Base-by-base conservation (phyloP, 2,329 filamentous ascomycete species). In the Aspergillus pseudoviridinutans region DNA sequence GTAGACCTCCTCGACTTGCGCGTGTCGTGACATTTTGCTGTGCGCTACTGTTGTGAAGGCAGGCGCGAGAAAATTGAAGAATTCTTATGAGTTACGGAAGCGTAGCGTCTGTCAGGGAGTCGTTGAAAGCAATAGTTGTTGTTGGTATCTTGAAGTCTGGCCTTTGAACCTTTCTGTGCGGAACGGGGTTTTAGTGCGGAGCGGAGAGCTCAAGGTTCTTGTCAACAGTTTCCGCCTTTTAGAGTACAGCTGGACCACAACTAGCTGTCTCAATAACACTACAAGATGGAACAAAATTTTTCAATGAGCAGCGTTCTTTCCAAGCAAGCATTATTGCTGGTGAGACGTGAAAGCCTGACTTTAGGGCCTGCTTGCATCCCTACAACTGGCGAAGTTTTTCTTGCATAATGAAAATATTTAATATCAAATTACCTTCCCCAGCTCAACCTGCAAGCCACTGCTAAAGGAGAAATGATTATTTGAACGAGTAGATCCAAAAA, bases 1-100 rank as follows among this genome's bases (percentile, higher is more conserved):
- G 59, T 87, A 91, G 61, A 97, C 88, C 77, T 97, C 94, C 83
- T 99, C 94, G 75, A 97, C 88, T 60, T 88, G 87, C 59, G 92
- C 86, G 79, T 94, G 76, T 61, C 74, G 87, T 49, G 91, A 90
- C 91, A 95, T 94, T 64, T 61, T 78, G 64, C 2, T 4, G 27
- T 8, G 10, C 32, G 29, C n/a, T 22, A 24, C 25, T 1, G 20
- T 42, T 10, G 28, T 35, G 5, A 25, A 42, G 9, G 22, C 10
- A 14, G 32, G 14, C 32, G 32, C 14, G 6, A 38, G 14, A 56
- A 20, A n/a, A 41, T 14, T 41, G 22, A 12, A 35, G 9, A 20
- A 41, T 6, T 24, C 2, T 25, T 22, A 22, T 20, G 17, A 25
- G 29, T 4, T 2, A 32, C 9, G 9, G 49, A 24, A 17, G 24